phyloP scores from a whole-genome alignment of 805 yeast species.

The Saccharomycopsis sp. region DNA sequence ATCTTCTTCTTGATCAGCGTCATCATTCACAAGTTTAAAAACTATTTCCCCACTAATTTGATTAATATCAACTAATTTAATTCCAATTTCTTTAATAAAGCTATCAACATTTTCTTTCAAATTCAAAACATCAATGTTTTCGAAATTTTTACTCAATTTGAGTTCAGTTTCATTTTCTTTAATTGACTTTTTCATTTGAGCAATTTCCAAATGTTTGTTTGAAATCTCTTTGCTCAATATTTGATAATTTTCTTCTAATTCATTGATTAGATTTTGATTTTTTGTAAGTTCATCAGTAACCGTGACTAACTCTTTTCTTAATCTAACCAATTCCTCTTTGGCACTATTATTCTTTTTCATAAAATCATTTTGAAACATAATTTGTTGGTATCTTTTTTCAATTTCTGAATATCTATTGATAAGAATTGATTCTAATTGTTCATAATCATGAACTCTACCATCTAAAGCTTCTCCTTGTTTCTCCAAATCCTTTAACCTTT shows the following conservation, averaged over 20 bases:
- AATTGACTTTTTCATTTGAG: conserved; percentile 15
- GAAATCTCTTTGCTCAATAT: conserved; percentile 9
- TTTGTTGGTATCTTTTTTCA: conserved; percentile 14
- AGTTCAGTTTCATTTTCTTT: conserved; percentile 18
- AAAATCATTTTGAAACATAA: conserved; percentile 18
- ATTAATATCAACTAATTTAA: conserved; percentile 25
- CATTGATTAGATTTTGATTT: conserved; percentile 1
- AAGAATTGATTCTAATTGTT: conserved; percentile 10
- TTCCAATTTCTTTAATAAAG: conserved; percentile 18
- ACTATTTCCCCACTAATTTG: conserved; percentile 25
- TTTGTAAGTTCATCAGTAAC: conserved; percentile 12
- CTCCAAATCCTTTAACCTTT: conserved; percentile 18
- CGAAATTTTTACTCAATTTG: conserved; percentile 18
- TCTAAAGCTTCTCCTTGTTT: conserved; percentile 18
- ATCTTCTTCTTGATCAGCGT: conserved; percentile 14
- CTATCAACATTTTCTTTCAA: conserved; percentile 1
- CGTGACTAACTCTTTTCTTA: conserved; percentile 16
- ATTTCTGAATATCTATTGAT: conserved; percentile 16
- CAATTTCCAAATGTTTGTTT: conserved; percentile 13
- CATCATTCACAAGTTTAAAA: conserved; percentile 4
- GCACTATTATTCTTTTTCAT: conserved; percentile 16
- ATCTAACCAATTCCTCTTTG: conserved; percentile 13
- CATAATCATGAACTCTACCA: conserved; percentile 14
- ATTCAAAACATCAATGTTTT: conserved; percentile 15
- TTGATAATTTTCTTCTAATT: not conserved